Evolutionary conservation across 441 rosid genomes (phyloP), one percentile per base, ranked within the genome.

Genomic region (Arabidopsis hybrid): DNA sequence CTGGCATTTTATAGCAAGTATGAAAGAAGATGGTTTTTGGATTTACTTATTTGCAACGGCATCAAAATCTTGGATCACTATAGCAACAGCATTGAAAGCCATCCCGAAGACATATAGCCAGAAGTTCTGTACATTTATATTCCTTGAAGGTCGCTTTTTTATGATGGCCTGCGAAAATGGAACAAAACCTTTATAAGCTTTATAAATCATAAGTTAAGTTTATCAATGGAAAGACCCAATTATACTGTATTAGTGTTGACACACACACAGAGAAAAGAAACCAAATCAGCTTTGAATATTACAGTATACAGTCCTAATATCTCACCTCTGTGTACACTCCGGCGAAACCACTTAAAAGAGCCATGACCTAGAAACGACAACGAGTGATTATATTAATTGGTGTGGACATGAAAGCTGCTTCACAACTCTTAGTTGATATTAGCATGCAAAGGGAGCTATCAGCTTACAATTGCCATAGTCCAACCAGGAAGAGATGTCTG

Each of bases 321-420:
- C 73, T 75, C 75, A 88, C 97, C 93, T 95, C 99, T 47, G 99
- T 91, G 81, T 95, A 89, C 56, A 91, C 99, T 81, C 99, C 98
- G 1, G 98, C 99, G 73, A 91, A 95, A 71, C 99, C 97, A 64
- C 98, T 92, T 72, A 95, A 79, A 68, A 95, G 96, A 50, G 99
- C 99, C 98, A 92, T 92, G 62, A 92, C 87, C 99, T 91, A 83
- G 65, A 78, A 78, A 78, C 4, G 21, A 65, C 65, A 35, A 65
- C 38, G 36, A 61, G 57, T 31, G 11, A 45, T 60, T 34, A 78
- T n/a, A n/a, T 65, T 36, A n/a, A 59, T 29, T 56, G 40, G 17
- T 18, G 35, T 59, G 75, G 38, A 57, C 65, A 29, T 13, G 59
- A 17, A 60, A 74, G 51, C 49, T 38, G 40, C 43, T 69, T 58